Evolutionary conservation across 2,329 filamentous ascomycete species (phyloP).

Genomic region (Claviceps africana): DNA sequence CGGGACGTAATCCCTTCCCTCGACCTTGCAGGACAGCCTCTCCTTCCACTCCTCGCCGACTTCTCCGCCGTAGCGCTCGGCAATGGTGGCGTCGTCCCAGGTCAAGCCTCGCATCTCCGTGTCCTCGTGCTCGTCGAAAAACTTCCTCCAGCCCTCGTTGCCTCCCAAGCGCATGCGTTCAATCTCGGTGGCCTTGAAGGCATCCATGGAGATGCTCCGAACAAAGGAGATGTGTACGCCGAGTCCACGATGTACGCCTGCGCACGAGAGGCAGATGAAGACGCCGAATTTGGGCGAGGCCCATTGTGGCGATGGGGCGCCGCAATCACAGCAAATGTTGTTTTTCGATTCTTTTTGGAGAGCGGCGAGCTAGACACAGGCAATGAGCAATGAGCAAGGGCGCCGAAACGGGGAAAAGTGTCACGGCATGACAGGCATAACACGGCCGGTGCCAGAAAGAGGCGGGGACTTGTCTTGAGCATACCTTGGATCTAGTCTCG

Average conservation of each 20-base stretch:
- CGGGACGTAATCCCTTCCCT: slow-evolving; percentile 73
- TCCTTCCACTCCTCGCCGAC: slow-evolving; percentile 95
- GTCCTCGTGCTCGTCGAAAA: slow-evolving; percentile 63
- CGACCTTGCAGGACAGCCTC: slow-evolving; percentile 71
- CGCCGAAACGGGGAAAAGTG: too few relatives aligned
- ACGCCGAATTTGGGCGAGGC: slow-evolving; percentile 93
- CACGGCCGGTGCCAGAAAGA: neutral
- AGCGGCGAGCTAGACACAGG: slow-evolving; percentile 55
- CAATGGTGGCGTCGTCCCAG: slow-evolving; percentile 81
- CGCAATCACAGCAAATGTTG: slow-evolving; percentile 86
- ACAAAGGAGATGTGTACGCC: slow-evolving; percentile 98
- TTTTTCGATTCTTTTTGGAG: slow-evolving; percentile 87
- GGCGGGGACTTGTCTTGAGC: slow-evolving; percentile 8
- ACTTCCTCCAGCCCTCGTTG: slow-evolving; percentile 73
- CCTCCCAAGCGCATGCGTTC: slow-evolving; percentile 86
- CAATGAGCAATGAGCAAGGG: neutral
- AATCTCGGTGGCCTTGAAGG: slow-evolving; percentile 87
- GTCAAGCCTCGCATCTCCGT: slow-evolving; percentile 52
- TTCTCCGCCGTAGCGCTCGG: slow-evolving; percentile 78
- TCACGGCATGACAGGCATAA: slow-evolving; percentile 4
- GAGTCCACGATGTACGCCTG: slow-evolving; percentile 83
- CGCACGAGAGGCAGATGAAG: slow-evolving; percentile 96
- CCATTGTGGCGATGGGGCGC: slow-evolving; percentile 94
- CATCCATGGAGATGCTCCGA: slow-evolving; percentile 95
- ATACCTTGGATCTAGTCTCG: slow-evolving; percentile 87